A percentile compares a stretch with the other conserved stretches of the same genome.
Conservation (phyloP, 2,329 filamentous ascomycete species). For the Claviceps humidiphila region DNA sequence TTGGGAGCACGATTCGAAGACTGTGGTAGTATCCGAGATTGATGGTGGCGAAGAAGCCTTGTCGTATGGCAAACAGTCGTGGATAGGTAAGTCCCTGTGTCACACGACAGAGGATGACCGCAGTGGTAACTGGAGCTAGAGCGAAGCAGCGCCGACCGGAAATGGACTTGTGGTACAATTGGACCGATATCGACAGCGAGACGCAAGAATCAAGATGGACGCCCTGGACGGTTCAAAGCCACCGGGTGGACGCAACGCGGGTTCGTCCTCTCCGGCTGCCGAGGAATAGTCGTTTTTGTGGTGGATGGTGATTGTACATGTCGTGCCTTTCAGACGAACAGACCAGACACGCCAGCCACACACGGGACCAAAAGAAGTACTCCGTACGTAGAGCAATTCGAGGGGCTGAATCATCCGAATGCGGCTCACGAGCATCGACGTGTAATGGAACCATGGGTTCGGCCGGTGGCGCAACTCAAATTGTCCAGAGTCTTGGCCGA, state of each 20-base stretch:
- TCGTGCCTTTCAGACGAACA: neutral
- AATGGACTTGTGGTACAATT: neutral
- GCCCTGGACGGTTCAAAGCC: neutral
- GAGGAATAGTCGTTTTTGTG: too few species aligned
- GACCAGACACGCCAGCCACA: neutral
- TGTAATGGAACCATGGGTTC: neutral
- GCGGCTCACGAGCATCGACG: neutral
- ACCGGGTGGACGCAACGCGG: neutral
- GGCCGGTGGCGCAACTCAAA: neutral
- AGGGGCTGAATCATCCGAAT: neutral
- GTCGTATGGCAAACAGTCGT: neutral
- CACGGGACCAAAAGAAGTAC: too few species aligned
- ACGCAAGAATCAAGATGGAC: neutral
- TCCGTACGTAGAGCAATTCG: too few species aligned
- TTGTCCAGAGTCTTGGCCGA: neutral
- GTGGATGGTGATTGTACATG: neutral
- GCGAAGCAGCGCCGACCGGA: neutral
- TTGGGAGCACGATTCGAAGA: neutral
- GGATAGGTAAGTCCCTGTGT: neutral
- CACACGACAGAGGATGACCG: neutral
- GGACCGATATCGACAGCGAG: neutral
- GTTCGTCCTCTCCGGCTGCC: neutral
- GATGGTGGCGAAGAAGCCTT: neutral
- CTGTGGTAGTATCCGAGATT: neutral
- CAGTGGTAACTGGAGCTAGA: neutral